Base-by-base conservation (phyloP, 192 early-diverging fungal genomes). In the Fimicolochytrium jonesii region DNA sequence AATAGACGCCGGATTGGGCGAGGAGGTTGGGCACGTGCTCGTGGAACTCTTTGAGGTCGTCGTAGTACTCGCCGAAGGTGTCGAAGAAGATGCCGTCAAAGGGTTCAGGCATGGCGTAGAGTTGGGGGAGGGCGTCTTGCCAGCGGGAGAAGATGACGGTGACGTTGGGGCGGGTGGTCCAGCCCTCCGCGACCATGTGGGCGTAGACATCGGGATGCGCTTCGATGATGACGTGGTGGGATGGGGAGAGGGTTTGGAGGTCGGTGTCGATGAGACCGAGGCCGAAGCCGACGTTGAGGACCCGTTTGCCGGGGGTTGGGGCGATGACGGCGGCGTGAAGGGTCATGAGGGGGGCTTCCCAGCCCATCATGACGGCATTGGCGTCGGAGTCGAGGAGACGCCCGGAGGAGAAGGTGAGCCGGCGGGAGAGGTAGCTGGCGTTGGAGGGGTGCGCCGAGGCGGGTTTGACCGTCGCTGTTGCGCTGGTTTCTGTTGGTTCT, bases 321-420 rank as follows among this genome's bases (percentile, higher is more conserved):
- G 70, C 64, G 68, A 95, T 89, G 4, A 88, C 83, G 61, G 88
- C 76, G 17, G 92, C 91, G 63, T 94, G 92, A 9, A 82, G 81
- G 26, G 83, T 78, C 95, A 98, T 98, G 51, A 98, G 66, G 22
- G 92, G 92, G 4, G 79, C 71, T 66, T 98, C 95, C 95, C 95
- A 98, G 43, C 87, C 90, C 95, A 98, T 98, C 94, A 96, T 96
- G 1, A 98, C 94, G 43, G 85, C 94, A 73, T 98, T 91, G 31
- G 83, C 82, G 48, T 93, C 88, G 4, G 76, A 83, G 63, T 98
- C 95, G 57, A 96, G 62, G 17, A 98, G 69, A 37, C 79, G 81
- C 22, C 89, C 91, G 32, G 87, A 85, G 5, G 82, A 79, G 63
- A 91, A 98, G 41, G 81, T 84, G 2, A 98, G 79, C 18, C 83